Conservation (phyloP, 164 flowering plant genomes). For the Vitis labrusca region DNA sequence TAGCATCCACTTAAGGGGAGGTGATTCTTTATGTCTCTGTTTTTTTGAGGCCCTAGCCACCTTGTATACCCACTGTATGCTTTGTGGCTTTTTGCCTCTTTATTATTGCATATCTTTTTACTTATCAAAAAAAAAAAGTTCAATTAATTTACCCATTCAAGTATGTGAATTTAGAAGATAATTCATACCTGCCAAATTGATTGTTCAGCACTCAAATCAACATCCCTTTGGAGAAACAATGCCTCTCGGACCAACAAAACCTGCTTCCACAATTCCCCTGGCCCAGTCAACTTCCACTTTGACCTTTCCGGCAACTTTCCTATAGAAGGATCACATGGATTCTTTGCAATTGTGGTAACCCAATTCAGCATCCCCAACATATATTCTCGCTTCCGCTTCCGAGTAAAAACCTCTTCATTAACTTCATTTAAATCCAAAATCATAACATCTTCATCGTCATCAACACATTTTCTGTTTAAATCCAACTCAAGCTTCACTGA, state of each 20-base stretch:
- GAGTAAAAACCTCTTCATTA: conserved; percentile 18
- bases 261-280: conserved; percentile 46
- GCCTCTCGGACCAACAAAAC: conserved; percentile 51
- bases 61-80: too few species aligned
- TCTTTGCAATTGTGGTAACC: conserved; percentile 51
- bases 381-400: conserved; percentile 53
- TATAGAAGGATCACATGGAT: conserved; percentile 52
- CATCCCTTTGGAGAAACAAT: conserved; percentile 25
- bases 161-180: not conserved
- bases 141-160: too few species aligned
- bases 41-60: too few species aligned
- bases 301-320: conserved; percentile 43
- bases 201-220: conserved; percentile 30
- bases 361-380: conserved; percentile 47
- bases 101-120: too few species aligned
- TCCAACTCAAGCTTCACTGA: conserved; percentile 5
- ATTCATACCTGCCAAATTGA: conserved; percentile 37
- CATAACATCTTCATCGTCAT: conserved; percentile 23
- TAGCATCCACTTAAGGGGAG: too few species aligned
- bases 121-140: too few species aligned
- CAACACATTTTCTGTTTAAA: conserved; percentile 9
- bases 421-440: conserved; percentile 17
- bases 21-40: too few species aligned
- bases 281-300: conserved; percentile 39
- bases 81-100: too few species aligned